Base-by-base conservation (phyloP, 805 yeast species). In the Zygotorulaspora florentina region DNA sequence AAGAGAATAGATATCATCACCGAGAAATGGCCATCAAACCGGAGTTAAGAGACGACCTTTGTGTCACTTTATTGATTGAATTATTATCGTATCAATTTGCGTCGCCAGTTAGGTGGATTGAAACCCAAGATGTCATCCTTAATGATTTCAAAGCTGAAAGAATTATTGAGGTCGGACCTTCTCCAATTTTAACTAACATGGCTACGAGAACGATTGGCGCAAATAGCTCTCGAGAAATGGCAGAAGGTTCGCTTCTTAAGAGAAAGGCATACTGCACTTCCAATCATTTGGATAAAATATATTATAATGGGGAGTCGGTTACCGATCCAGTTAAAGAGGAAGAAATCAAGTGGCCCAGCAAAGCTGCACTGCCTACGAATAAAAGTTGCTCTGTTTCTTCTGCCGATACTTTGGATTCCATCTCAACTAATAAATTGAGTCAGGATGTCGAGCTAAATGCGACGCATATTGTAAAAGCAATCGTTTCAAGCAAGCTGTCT, bases 31-130 rank as follows among this genome's bases (percentile, higher is more conserved):
- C 27, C 10, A 35, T 46, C 23, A 46, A 46, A 67, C 89, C 95
- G 53, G 95, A 87, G 74, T 77, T 84, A 49, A 86, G 85, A 71
- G 93, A 86, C 69, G 91, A 87, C 62, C 79, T 87, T 52, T 87
- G 95, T 48, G 95, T 87, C 65, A 80, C 83, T 52, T 76, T 87
- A 52, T 75, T 87, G 62, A 84, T 91, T 17, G 96, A 87, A 72
- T 79, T 87, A 56, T 77, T 87, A 66, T 95, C 95, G 43, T 87
- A 85, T 70, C 96, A 87, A 68, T 87, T 87, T 67, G 96, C 96
- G 27, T 87, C 95, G 48, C 96, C 96, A 33, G 96, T 87, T 48
- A 78, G 95, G 72, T 87, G 96, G 95, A 87, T 87, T 64, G 96
- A 87, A 64, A 87, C 95, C 52, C 96, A 87, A 68, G 95, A 87